Base-by-base conservation (phyloP, 1,284 basidiomycete genomes). In the Phlebopus sp. region DNA sequence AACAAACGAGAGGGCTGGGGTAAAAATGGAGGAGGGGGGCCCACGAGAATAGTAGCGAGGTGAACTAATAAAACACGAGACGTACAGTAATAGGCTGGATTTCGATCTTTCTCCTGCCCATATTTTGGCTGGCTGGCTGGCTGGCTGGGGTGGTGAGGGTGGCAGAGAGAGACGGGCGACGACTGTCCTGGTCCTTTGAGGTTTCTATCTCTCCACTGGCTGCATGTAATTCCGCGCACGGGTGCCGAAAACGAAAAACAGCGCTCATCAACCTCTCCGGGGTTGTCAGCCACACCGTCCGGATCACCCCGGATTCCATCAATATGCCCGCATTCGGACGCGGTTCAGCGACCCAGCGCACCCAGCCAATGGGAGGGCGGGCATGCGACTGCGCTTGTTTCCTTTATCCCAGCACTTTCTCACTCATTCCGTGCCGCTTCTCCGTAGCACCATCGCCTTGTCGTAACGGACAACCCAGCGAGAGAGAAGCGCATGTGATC, bases 31-130 rank as follows among this genome's bases (percentile, higher is more conserved):
- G 58, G 40, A 55, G 27, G 9, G 37, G 46, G 47, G 35, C 44
- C 48, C 55, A 57, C 53, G 58, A 55, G 53, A 58, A 58, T 56
- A 61, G 56, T 57, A 55, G 50, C 50, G n/a, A 46, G 45, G 45
- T 40, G 46, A 52, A 51, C 44, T 44, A 59, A 58, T 42, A 51
- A 44, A 49, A 51, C 55, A 15, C 42, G 35, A 36, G 52, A 75
- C 82, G 61, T 57, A 88, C 86, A 29, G 81, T 81, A 60, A 93
- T 92, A 54, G 90, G 90, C 60, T 88, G 84, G 51, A 93, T 93
- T 69, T 89, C 87, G 64, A 93, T 93, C 77, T 93, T 93, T 73
- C 91, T 76, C 64, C 90, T 76, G 52, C 91, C 91, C 91, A 92
- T 91, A 52, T 53, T 19, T 49, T 49, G 52, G 44, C 10, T 5